Evolutionary conservation across 2,329 filamentous ascomycete species (phyloP).

Genomic region (Albifimbria verrucaria): DNA sequence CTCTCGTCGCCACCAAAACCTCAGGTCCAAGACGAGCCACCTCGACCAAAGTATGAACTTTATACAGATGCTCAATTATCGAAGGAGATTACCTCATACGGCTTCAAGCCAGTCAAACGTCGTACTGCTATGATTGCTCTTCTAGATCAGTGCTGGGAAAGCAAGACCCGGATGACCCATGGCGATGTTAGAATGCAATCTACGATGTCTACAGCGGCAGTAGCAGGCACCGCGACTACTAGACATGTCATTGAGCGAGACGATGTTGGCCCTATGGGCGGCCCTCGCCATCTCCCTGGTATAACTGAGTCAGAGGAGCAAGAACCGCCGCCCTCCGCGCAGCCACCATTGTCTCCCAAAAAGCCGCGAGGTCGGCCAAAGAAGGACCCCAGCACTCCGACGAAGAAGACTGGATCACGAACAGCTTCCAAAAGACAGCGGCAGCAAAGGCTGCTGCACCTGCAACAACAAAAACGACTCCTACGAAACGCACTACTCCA

Average conservation of each 20-base stretch:
- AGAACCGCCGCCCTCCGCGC: slow-evolving; percentile 32
- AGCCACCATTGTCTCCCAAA: slow-evolving; percentile 30
- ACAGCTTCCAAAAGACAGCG: slow-evolving; percentile 9
- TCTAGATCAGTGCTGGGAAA: slow-evolving; percentile 68
- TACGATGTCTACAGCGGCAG: slow-evolving; percentile 11
- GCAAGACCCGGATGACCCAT: slow-evolving; percentile 38
- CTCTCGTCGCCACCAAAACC: background rate
- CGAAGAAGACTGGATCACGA: slow-evolving; percentile 9
- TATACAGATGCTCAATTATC: slow-evolving; percentile 62
- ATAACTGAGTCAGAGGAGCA: slow-evolving; percentile 17
- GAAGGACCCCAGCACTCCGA: slow-evolving; percentile 25
- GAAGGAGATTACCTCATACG: slow-evolving; percentile 60
- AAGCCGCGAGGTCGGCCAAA: slow-evolving; percentile 37
- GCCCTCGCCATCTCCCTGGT: slow-evolving; percentile 3
- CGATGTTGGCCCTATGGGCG: background rate
- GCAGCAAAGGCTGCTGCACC: slow-evolving; percentile 7
- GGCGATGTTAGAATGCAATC: slow-evolving; percentile 14
- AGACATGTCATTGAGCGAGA: background rate
- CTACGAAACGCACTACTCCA: background rate
- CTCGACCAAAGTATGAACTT: slow-evolving; percentile 54
- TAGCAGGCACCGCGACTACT: slow-evolving; percentile 2
- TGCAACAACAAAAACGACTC: slow-evolving; percentile 14
- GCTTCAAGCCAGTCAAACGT: slow-evolving; percentile 69
- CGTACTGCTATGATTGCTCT: slow-evolving; percentile 67
- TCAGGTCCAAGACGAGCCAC: background rate